These are phyloP conservation scores for Colletotrichum sp. DNA, from an alignment of 2,329 filamentous ascomycete species.

Conservation along the genomic window DNA sequence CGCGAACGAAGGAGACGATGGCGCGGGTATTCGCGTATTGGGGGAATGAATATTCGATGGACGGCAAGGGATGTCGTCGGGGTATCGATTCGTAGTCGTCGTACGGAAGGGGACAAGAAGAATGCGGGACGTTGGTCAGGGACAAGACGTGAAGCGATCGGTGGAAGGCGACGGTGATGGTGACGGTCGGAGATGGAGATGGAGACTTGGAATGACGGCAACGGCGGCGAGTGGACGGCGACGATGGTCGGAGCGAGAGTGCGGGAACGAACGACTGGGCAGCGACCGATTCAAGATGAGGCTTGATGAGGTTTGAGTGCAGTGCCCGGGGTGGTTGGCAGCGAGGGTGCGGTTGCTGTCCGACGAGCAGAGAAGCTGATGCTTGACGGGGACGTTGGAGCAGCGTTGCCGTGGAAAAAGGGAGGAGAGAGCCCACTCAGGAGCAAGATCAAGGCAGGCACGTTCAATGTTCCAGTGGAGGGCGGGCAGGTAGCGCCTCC, in stretches of 20 bases:
- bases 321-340: not conserved
- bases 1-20: not conserved
- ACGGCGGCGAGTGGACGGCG: not conserved
- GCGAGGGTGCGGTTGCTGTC: slow-evolving; percentile 19
- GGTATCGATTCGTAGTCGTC: not conserved
- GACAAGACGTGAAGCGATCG: not conserved
- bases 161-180: not conserved
- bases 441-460: not conserved
- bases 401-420: slow-evolving; percentile 30
- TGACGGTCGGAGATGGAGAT: not conserved
- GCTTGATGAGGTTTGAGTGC: slow-evolving; percentile 13
- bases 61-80: not conserved
- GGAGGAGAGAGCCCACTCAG: slow-evolving; percentile 13
- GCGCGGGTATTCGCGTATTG: not conserved
- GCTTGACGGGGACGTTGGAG: slow-evolving; percentile 8
- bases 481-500: not conserved
- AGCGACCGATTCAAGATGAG: not conserved
- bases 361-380: slow-evolving; percentile 8
- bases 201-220: not conserved
- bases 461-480: not conserved
- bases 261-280: slow-evolving; percentile 14
- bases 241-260: slow-evolving; percentile 17
- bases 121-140: not conserved
- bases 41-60: not conserved
- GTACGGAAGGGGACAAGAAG: not conserved